A percentile compares a stretch with the other conserved stretches of the same genome.
These are phyloP conservation scores for Blastomyces percursus DNA, from an alignment of 2,329 filamentous ascomycete genomes.

Conservation along the genomic window DNA sequence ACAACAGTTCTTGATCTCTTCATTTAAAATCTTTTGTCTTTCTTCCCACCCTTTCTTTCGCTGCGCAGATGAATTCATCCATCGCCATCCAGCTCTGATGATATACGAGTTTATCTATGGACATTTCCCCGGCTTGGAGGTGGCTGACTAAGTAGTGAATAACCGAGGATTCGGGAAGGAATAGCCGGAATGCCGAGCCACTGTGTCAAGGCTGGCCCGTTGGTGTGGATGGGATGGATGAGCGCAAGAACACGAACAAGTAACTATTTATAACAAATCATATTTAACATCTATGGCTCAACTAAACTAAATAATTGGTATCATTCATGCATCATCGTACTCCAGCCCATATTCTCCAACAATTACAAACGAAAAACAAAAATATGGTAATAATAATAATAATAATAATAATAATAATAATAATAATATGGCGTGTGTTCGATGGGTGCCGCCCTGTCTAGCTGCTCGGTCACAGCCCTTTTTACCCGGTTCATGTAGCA, in stretches of 20 bases:
- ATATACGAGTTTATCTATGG: neutral
- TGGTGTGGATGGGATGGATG: no score
- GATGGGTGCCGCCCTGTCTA: neutral
- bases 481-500: neutral
- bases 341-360: neutral
- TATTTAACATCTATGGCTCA: neutral
- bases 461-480: neutral
- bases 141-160: neutral
- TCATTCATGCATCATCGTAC: neutral
- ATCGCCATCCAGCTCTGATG: neutral
- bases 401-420: no score
- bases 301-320: neutral
- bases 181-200: constrained; percentile 1
- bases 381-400: no score
- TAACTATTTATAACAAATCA: neutral
- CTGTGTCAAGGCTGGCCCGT: neutral
- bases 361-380: neutral
- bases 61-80: neutral
- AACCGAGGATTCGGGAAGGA: neutral
- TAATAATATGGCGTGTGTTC: no score
- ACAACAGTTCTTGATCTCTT: neutral
- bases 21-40: neutral
- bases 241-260: neutral
- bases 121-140: neutral
- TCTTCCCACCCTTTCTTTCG: neutral